Conservation (phyloP, 1,284 basidiomycete species). For the Ceratobasidium sp. region DNA sequence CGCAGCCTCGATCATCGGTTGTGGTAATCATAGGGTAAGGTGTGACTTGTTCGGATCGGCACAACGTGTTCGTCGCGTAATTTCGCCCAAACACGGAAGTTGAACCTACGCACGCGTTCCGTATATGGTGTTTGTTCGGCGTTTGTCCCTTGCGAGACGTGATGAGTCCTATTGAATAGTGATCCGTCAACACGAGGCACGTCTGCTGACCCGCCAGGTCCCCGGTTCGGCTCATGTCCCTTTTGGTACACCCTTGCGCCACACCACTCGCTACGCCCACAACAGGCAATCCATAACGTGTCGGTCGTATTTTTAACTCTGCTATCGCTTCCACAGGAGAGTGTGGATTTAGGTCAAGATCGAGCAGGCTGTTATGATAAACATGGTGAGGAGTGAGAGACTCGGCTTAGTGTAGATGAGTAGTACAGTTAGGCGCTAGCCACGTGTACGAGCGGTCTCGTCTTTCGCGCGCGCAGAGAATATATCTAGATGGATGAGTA, state of each 20-base stretch:
- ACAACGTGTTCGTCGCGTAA: neutral
- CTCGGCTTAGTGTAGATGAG: no score
- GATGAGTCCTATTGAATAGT: neutral
- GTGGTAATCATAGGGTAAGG: neutral
- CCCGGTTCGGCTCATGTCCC: neutral
- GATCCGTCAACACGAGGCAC: constrained; percentile 1
- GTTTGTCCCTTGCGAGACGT: neutral
- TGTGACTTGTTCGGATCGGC: neutral
- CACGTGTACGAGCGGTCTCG: no score
- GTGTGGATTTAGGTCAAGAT: no score
- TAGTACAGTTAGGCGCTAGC: no score
- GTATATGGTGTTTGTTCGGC: no score
- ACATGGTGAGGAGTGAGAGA: no score
- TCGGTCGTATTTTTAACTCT: no score
- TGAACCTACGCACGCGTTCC: neutral
- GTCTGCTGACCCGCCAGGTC: neutral
- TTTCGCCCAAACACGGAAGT: neutral
- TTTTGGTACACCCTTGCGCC: neutral
- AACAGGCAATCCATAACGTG: no score
- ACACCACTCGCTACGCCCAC: neutral
- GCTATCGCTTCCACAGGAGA: no score
- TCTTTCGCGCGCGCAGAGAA: no score
- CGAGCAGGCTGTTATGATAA: no score
- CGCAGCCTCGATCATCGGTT: neutral
- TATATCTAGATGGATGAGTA: no score